phyloP scores from a whole-genome alignment of 2,329 filamentous ascomycete species.

The Monilinia fructicola region DNA sequence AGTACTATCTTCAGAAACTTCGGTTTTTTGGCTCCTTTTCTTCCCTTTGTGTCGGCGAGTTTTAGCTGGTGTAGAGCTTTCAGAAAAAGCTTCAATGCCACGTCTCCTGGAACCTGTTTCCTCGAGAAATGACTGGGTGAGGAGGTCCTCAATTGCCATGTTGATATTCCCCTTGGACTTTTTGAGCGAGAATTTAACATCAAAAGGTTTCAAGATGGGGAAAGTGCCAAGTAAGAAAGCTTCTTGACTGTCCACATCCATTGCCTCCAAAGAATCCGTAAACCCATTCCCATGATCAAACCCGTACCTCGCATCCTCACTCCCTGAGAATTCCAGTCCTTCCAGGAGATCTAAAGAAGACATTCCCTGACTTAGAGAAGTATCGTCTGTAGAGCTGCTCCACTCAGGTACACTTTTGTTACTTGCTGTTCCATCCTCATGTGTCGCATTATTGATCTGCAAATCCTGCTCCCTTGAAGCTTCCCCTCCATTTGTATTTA shows the following conservation, averaged over 20 bases:
- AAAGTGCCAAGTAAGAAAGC: constrained; percentile 68
- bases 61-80: constrained; percentile 43
- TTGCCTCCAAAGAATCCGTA: constrained; percentile 40
- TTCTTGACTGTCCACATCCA: constrained; percentile 62
- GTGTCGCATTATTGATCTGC: constrained; percentile 25
- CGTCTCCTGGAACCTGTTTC: constrained; percentile 63
- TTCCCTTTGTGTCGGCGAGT: constrained; percentile 45
- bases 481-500: constrained; percentile 21
- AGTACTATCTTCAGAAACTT: constrained; percentile 33
- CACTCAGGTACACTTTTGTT: constrained; percentile 32
- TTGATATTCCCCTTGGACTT: constrained; percentile 67
- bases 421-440: constrained; percentile 30
- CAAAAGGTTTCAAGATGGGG: constrained; percentile 62
- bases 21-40: constrained; percentile 33
- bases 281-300: constrained; percentile 49
- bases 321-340: constrained; percentile 31
- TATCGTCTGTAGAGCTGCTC: constrained; percentile 38
- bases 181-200: constrained; percentile 65
- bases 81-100: constrained; percentile 80
- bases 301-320: constrained; percentile 47
- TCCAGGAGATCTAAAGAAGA: constrained; percentile 34
- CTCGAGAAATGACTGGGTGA: constrained; percentile 77
- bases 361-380: constrained; percentile 35
- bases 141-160: constrained; percentile 72
- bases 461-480: constrained; percentile 15